phyloP scores from a whole-genome alignment of 139 green algal genomes.

The Pleodorina starrii region DNA sequence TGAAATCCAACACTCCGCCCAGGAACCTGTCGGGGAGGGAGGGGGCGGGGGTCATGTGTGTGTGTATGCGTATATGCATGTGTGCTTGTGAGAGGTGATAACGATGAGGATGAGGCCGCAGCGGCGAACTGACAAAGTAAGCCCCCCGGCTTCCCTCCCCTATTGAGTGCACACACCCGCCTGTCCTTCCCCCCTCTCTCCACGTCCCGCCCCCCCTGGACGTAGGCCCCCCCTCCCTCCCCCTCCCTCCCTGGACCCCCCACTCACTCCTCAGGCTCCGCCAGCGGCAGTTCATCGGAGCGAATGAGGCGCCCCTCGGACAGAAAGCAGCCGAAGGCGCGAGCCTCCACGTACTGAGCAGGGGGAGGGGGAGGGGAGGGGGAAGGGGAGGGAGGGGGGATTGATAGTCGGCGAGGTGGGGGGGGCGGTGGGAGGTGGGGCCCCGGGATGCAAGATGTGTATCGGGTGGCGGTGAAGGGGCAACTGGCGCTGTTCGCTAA shows the following conservation, averaged over 20 bases:
- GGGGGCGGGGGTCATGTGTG: neutral
- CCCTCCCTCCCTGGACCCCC: neutral
- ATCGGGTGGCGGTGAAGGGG: too few relatives aligned
- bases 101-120: too few relatives aligned
- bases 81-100: too few relatives aligned
- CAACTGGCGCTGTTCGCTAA: too few relatives aligned
- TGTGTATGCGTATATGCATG: too few relatives aligned
- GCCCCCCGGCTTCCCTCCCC: too few relatives aligned
- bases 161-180: too few relatives aligned
- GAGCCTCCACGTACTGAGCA: slow-evolving; percentile 78
- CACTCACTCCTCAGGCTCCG: slow-evolving; percentile 83
- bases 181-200: neutral
- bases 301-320: slow-evolving; percentile 69
- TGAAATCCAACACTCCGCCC: slow-evolving; percentile 87
- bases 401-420: neutral
- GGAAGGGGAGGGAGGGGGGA: neutral
- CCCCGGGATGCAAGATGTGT: too few relatives aligned
- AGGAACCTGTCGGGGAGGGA: slow-evolving; percentile 67
- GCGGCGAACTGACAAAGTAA: too few relatives aligned
- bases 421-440: neutral
- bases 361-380: neutral
- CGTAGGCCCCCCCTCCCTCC: neutral
- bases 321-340: slow-evolving; percentile 81
- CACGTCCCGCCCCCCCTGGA: neutral
- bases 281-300: slow-evolving; percentile 70